Percentiles rank a stretch among this genome's conserved stretches.
phyloP scores from a whole-genome alignment of 345 rosid genomes.

The Eucalyptus microcorys region DNA sequence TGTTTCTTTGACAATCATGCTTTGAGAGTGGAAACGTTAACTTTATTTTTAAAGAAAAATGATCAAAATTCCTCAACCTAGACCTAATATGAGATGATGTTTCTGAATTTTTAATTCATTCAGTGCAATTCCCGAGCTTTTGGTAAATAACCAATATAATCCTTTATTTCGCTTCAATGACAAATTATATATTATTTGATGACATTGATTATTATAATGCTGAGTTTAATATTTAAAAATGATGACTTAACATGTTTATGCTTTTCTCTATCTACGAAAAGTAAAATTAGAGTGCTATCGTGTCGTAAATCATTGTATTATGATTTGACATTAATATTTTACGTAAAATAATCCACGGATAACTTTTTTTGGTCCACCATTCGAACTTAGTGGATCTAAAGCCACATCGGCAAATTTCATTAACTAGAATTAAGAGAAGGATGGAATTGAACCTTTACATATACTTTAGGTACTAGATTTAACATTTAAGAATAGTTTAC shows the following conservation, averaged over 20 bases:
- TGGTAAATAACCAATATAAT: neutral
- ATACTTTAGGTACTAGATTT: too few relatives aligned
- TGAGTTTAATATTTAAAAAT: too few relatives aligned
- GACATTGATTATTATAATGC: too few relatives aligned
- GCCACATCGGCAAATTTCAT: neutral
- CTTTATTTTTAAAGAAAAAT: too few relatives aligned
- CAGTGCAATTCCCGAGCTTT: rapidly evolving
- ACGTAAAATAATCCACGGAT: too few relatives aligned
- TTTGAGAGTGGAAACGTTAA: too few relatives aligned
- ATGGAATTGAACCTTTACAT: neutral
- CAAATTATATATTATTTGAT: rapidly evolving
- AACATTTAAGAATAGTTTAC: too few relatives aligned
- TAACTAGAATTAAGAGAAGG: neutral
- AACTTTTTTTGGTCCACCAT: neutral
- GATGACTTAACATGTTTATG: rapidly evolving
- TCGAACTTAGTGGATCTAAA: too few relatives aligned
- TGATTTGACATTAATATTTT: too few relatives aligned
- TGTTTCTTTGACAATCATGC: too few relatives aligned
- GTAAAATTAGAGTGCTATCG: rapidly evolving
- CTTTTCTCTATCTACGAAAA: neutral
- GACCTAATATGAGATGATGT: rapidly evolving
- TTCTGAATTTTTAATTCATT: rapidly evolving
- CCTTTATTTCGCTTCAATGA: rapidly evolving
- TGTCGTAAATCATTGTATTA: too few relatives aligned
- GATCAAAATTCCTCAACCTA: too few relatives aligned